Evolutionary conservation across 2,329 filamentous ascomycete species (phyloP).

Genomic region (Fusarium graminum): DNA sequence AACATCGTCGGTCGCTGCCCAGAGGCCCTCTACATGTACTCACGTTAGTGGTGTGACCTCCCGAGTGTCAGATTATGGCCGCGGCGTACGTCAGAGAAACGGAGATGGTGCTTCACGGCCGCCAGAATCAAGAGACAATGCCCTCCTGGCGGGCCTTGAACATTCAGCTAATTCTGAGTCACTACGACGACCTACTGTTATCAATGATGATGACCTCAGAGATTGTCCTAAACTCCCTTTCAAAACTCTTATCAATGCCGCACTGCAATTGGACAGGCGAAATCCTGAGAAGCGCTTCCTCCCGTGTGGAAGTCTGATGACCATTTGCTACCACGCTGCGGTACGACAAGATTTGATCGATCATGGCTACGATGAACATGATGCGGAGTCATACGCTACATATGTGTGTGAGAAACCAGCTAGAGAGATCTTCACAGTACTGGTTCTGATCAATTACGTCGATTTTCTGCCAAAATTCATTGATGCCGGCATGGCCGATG

Average conservation of each 20-base stretch:
- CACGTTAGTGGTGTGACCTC: neutral
- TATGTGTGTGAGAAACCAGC: neutral
- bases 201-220: constrained; percentile 2
- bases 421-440: neutral
- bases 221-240: neutral
- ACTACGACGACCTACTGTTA: neutral
- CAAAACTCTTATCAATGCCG: neutral
- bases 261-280: neutral
- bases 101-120: neutral
- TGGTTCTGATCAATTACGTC: neutral
- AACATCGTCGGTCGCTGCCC: neutral
- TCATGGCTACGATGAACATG: neutral
- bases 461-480: neutral
- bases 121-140: neutral
- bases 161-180: neutral
- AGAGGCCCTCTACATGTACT: neutral
- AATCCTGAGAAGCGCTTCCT: neutral
- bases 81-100: constrained; percentile 1
- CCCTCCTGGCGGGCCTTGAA: neutral
- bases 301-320: neutral
- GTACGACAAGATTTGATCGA: neutral
- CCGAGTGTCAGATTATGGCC: neutral
- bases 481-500: neutral
- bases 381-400: neutral
- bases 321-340: neutral